Base-by-base conservation (phyloP, 371 early-diverging fungal genomes). In the Syncephalastrum sp. region DNA sequence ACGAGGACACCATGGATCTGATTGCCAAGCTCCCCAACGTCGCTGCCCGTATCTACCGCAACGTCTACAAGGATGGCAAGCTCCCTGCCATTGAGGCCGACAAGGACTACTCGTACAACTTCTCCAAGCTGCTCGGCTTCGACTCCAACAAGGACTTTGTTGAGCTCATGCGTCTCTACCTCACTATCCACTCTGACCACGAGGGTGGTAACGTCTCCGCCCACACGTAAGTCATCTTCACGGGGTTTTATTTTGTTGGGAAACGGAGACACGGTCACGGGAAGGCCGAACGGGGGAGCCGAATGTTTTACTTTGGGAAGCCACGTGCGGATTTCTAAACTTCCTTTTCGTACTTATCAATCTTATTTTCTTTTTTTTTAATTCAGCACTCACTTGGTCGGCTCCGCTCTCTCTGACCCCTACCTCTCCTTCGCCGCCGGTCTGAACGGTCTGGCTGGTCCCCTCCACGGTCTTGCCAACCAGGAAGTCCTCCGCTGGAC, bases 131-230 rank as follows among this genome's bases (percentile, higher is more conserved):
- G 53, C 86, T 98, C 47, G 99, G 99, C 59, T 97, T 83, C 84
- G 86, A 83, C 42, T 84, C 90, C 61, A 92, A 89, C 81, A 70
- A 82, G 72, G 88, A 90, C 68, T 98, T 98, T 75, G 83, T 92
- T 60, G 97, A 98, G 75, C 87, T 98, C 70, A 93, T 98, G 93
- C 93, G 98, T 67, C 83, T 98, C 59, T 98, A 98, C 87, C 83
- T 98, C 72, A 94, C 94, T 75, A 97, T 98, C 76, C 99, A 98
- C 92, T 93, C 96, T 67, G 99, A 98, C 80, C 99, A 98, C 89
- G 99, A 98, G 86, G 99, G 99, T 81, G 99, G 99, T 65, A 98
- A 98, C 81, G 99, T 97, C 80, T 94, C 89, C 53, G 94, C 93
- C 57, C 91, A 89, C 81, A 90, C 92, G 75, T 90, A 88, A 68